These are phyloP conservation scores for Lactifluus volemus DNA, from an alignment of 768 basidiomycete genomes.

Conservation along the genomic window DNA sequence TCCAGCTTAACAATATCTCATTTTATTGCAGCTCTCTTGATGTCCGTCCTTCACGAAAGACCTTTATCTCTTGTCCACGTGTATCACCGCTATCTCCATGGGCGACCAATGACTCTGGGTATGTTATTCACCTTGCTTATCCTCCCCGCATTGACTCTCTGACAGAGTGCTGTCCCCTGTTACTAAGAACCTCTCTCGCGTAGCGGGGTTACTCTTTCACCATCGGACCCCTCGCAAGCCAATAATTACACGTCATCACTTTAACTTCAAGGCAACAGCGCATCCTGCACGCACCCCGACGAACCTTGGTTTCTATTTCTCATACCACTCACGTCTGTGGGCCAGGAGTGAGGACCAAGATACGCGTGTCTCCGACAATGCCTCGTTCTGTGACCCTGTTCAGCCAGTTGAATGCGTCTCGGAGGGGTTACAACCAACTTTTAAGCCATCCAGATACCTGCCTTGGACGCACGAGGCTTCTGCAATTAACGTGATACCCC, in stretches of 20 bases:
- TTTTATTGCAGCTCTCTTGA: background rate
- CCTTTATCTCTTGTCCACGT: conserved; percentile 6
- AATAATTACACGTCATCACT: background rate
- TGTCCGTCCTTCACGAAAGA: background rate
- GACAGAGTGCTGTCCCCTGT: background rate
- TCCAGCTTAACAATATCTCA: background rate
- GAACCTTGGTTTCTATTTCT: background rate
- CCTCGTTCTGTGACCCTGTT: too few species aligned
- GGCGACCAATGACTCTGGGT: background rate
- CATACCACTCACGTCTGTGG: background rate
- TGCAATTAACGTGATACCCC: background rate
- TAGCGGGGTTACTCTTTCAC: background rate
- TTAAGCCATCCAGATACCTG: background rate
- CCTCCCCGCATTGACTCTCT: conserved; percentile 1
- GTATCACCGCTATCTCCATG: background rate
- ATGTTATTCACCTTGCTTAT: background rate
- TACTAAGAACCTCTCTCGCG: conserved; percentile 9
- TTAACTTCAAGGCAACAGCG: background rate
- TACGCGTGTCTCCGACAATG: background rate
- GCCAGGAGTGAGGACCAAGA: background rate
- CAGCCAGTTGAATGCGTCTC: background rate
- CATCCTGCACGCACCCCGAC: background rate
- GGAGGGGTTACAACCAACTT: background rate
- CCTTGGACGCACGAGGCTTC: background rate
- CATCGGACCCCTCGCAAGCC: background rate